phyloP scores from a whole-genome alignment of 768 basidiomycete species.

The Austroboletus festivus region DNA sequence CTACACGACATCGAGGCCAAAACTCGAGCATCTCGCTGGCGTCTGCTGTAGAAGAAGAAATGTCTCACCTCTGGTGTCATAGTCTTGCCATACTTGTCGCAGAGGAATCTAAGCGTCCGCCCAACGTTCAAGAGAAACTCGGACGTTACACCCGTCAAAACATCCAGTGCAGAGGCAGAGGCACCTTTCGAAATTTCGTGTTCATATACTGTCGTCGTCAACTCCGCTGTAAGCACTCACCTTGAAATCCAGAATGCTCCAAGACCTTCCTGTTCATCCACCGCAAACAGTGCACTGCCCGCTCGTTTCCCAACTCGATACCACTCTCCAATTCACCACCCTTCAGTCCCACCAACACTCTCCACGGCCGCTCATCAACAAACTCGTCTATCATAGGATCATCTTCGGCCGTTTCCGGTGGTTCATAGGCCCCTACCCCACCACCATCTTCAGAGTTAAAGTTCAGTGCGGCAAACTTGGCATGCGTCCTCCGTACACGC shows the following conservation, averaged over 20 bases:
- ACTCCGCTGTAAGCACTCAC: slow-evolving; percentile 39
- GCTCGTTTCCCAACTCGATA: slow-evolving; percentile 58
- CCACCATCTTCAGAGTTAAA: slow-evolving; percentile 34
- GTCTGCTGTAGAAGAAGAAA: background rate
- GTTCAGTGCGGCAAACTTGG: slow-evolving; percentile 61
- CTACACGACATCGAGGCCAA: background rate
- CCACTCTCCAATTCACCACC: slow-evolving; percentile 14
- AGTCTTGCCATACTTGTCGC: slow-evolving; percentile 72
- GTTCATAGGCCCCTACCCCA: slow-evolving; percentile 34
- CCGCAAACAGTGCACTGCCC: slow-evolving; percentile 59
- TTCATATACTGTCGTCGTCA: background rate
- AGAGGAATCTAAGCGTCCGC: slow-evolving; percentile 74
- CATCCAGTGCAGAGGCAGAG: slow-evolving; percentile 72
- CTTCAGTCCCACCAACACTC: slow-evolving; percentile 19
- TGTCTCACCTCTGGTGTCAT: slow-evolving; percentile 81
- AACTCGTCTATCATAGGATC: slow-evolving; percentile 25
- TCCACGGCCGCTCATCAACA: slow-evolving; percentile 66
- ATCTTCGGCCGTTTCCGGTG: slow-evolving; percentile 33
- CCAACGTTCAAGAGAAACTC: slow-evolving; percentile 88
- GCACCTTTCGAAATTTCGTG: slow-evolving; percentile 47
- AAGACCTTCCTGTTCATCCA: slow-evolving; percentile 77
- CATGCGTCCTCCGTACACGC: slow-evolving; percentile 68
- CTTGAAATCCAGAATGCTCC: slow-evolving; percentile 92
- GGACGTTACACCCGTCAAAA: slow-evolving; percentile 69
- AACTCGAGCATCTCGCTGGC: background rate